Base-by-base conservation (phyloP, 2,329 filamentous ascomycete genomes). In the Fusarium nygamai region DNA sequence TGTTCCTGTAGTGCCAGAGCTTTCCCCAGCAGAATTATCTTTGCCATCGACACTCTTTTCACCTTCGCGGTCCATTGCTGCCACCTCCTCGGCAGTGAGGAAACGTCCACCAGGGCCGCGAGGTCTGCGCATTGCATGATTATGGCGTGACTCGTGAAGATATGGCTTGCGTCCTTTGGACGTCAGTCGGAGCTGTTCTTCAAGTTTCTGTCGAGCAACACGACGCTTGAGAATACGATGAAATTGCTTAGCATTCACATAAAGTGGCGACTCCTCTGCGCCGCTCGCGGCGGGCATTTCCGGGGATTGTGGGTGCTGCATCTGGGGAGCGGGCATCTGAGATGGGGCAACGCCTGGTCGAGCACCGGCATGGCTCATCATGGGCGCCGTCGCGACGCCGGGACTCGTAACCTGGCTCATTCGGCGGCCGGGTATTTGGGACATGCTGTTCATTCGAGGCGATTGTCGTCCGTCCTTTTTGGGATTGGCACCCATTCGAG, bases 211-310 rank as follows among this genome's bases (percentile, higher is more conserved):
- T 39, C 96, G 90, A 12, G 96, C 96, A 73, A 98, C 94, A 67
- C 96, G 91, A 66, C 96, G 90, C 87, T 99, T 98, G 62, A 99
- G 85, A 56, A 99, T 99, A 33, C 96, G 93, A 81, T 99, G 96
- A 78, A 99, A 99, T 80, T 99, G 96, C 83, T 99, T 99, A 10
- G 96, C 96, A 79, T 99, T 99, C 79, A 99, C 96, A 78, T 99
- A 99, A 2, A 99, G 86, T 1, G 96, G 96, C 1, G 96, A 96
- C 81, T 99, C 96, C 82, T 98, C 96, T 8, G 92, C 91, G 20
- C 89, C 89, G 22, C 89, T 89, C 20, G 88, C 87, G 7, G 92
- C 86, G 3, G 93, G 89, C 78, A 96, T 90, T 81, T 98, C 95
- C 13, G 94, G 94, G 2, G 94, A 96, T 72, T 94, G 91, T 8